Percentiles rank a stretch among this genome's conserved stretches.
Conservation (phyloP, 1,284 basidiomycete species). For the Stygiomarasmius scandens region DNA sequence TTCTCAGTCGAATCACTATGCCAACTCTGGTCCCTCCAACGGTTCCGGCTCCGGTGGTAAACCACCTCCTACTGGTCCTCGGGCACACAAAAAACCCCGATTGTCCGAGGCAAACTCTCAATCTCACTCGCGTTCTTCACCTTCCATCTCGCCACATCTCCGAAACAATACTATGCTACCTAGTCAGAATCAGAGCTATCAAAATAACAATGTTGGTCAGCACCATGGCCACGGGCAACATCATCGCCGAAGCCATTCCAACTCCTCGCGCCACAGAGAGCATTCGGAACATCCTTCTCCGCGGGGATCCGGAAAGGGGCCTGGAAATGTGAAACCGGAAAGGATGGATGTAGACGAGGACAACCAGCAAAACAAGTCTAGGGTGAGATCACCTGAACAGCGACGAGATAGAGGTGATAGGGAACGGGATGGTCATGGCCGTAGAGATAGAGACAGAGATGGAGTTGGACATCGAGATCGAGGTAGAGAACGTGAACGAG, state of each 20-base stretch:
- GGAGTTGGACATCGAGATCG: slow-evolving; percentile 36
- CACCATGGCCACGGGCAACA: neutral
- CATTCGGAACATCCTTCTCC: slow-evolving; percentile 8
- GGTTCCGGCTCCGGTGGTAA: slow-evolving; percentile 38
- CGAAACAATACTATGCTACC: slow-evolving; percentile 14
- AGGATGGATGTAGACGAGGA: slow-evolving; percentile 64
- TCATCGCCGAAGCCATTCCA: slow-evolving; percentile 20
- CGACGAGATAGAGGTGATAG: no score
- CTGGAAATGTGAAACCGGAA: slow-evolving; percentile 31
- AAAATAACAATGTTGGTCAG: neutral
- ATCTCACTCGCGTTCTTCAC: slow-evolving; percentile 28
- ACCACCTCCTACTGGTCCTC: slow-evolving; percentile 71
- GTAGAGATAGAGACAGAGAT: slow-evolving; percentile 24
- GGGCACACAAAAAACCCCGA: slow-evolving; percentile 46
- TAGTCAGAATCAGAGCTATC: neutral
- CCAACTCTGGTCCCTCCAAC: slow-evolving; percentile 14
- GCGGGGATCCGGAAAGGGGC: neutral
- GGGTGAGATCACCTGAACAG: slow-evolving; percentile 35
- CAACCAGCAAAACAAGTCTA: slow-evolving; percentile 28
- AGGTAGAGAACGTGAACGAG: slow-evolving; percentile 39
- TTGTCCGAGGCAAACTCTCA: slow-evolving; percentile 24
- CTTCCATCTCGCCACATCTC: slow-evolving; percentile 30
- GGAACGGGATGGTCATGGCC: slow-evolving; percentile 25
- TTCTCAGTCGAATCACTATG: slow-evolving; percentile 23
- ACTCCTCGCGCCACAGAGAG: slow-evolving; percentile 26